Evolutionary conservation across 192 early-diverging fungal species (phyloP), one percentile per base, ranked within the genome.

Genomic region (Coemansia sp.): DNA sequence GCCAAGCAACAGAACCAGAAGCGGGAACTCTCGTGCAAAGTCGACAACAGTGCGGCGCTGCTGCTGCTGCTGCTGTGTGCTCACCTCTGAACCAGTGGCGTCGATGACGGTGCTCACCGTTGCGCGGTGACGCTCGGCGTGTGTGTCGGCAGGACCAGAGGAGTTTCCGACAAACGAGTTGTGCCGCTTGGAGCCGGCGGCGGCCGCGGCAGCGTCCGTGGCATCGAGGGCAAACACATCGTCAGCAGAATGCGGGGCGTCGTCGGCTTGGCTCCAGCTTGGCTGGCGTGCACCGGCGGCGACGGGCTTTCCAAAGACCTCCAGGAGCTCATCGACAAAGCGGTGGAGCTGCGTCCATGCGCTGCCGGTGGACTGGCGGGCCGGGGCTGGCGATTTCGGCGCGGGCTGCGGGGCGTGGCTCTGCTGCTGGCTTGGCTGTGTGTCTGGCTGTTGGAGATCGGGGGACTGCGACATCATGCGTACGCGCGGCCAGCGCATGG

Each of bases 391-490:
- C 20, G 40, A 3, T 29, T 7, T 4, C 30, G 43, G 22, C 30
- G 36, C 25, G 40, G 8, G 3, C 5, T 1, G 28, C 4, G 9
- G 25, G 50, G 17, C 25, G 35, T 22, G 17, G 29, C 10, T 20
- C 32, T 45, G 30, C 8, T 61, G 50, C 32, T 26, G 43, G 2
- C 34, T 10, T 15, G 25, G 24, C 26, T 52, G 53, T n/a, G 30
- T 32, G 24, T 2, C 41, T 32, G 5, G 48, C 15, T 44, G 52
- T 20, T 39, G 27, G 0, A 73, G 53, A 42, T 73, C 70, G 30
- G 70, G 70, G 10, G 64, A 74, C 46, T 67, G 55, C 30, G 71
- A 60, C 71, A 74, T 74, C 71, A 67, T 74, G 8, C 60, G 63
- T 18, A 74, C 34, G 19, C 55, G 71, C 14, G 71, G 64, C 70